A percentile compares a stretch with the other conserved stretches of the same genome.
These are phyloP conservation scores for Xerocomellus dryophilus DNA, from an alignment of 768 basidiomycete genomes.

Conservation along the genomic window DNA sequence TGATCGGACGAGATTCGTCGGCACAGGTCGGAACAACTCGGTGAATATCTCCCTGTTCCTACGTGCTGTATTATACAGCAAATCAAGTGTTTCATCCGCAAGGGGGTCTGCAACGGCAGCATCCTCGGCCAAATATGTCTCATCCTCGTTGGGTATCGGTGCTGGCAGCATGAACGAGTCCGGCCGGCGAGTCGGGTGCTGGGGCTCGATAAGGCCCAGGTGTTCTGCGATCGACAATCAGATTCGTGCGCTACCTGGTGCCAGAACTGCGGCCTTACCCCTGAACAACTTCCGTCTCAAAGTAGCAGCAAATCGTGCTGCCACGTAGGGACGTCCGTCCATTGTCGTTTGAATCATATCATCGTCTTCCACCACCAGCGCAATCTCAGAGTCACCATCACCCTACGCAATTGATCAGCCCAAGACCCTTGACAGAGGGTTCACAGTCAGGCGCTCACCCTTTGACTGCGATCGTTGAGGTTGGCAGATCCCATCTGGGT, in stretches of 20 bases:
- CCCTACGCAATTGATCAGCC: constrained; percentile 47
- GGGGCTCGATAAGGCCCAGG: constrained; percentile 80
- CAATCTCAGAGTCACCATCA: constrained; percentile 94
- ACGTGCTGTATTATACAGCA: constrained; percentile 71
- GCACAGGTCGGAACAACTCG: constrained; percentile 83
- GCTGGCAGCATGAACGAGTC: constrained; percentile 74
- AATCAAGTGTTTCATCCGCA: constrained; percentile 48
- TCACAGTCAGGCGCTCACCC: constrained; percentile 35
- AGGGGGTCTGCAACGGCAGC: constrained; percentile 75
- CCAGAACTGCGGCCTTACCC: constrained; percentile 42
- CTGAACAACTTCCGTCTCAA: constrained; percentile 81
- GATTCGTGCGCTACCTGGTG: not conserved
- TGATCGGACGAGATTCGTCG: constrained; percentile 74
- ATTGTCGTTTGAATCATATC: constrained; percentile 74
- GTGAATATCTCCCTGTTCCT: constrained; percentile 84
- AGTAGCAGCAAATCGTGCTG: constrained; percentile 76
- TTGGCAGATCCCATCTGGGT: constrained; percentile 89
- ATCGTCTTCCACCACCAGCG: constrained; percentile 84
- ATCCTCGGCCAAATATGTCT: constrained; percentile 58
- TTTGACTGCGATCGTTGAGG: constrained; percentile 84
- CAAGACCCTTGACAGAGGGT: not conserved
- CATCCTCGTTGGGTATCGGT: constrained; percentile 66
- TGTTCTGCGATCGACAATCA: constrained; percentile 54
- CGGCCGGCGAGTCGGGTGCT: constrained; percentile 42
- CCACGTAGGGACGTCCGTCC: constrained; percentile 73